Base-by-base conservation (phyloP, 306 rosid species). In the Spatholobus suberectus region DNA sequence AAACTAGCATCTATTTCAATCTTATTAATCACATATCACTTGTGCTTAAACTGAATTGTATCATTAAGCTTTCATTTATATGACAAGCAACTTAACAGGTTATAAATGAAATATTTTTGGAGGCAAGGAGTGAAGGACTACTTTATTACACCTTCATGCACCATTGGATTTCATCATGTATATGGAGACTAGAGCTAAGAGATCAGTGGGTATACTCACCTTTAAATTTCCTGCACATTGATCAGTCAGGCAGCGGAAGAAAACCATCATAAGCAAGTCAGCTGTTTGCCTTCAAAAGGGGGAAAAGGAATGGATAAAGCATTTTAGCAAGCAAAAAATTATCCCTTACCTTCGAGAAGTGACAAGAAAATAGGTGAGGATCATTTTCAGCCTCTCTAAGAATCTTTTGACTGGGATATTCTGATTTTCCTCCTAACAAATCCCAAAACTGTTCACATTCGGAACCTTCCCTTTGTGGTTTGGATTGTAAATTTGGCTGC, bases 391-490 rank as follows among this genome's bases (percentile, higher is more conserved):
- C 86, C 35, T 83, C 89, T 81, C 89, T 88, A 76, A 21, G 87
- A 77, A 92, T 85, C 88, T 94, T 94, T 81, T 92, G 98, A 90
- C 93, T 92, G 41, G 90, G 70, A 82, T 89, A 88, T 73, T 92
- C 98, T 0, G 89, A 85, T 82, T 94, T 94, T 26, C 92, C 97
- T 70, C 95, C 94, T 70, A 94, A 85, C 72, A 94, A 80, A 8
- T 85, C 94, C 98, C 98, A 92, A 86, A 92, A 94, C 86, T 90
- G 97, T 84, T 94, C 97, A 79, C 94, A 85, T 85, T 94, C 98
- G 0, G 94, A 34, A 77, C 97, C 97, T 87, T 94, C 98, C 85
- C 90, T 94, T 70, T 90, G 98, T 59, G 94, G 84, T 87, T 90
- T 94, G 55, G 95, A 81, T 77, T 94, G 98, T 75, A 92, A 77